Percentiles rank a stretch among this genome's conserved stretches.
Evolutionary conservation across 257 asterid species (phyloP).

Genomic region (Solanum etuberosum): DNA sequence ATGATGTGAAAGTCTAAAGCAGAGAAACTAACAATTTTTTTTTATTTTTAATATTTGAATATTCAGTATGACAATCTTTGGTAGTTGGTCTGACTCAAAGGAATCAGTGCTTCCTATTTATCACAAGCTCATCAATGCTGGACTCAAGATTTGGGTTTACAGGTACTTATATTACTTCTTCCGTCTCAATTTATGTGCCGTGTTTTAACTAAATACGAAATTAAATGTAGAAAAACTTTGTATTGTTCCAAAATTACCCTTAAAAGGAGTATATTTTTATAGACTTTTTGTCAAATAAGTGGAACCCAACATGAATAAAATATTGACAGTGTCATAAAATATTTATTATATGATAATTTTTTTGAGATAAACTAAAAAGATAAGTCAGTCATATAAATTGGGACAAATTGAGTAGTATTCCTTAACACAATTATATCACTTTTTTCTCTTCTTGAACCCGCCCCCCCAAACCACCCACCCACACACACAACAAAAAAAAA

Average conservation of each 20-base stretch:
- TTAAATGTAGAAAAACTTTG: too few relatives aligned
- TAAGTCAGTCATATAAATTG: too few relatives aligned
- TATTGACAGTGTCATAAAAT: too few relatives aligned
- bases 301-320: too few relatives aligned
- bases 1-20: neutral
- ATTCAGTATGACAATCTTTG: constrained; percentile 62
- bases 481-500: neutral
- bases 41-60: neutral
- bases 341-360: too few relatives aligned
- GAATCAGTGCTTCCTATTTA: constrained; percentile 72
- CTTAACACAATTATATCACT: neutral
- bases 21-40: neutral
- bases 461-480: neutral
- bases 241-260: neutral
- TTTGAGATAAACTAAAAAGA: neutral
- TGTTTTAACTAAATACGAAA: too few relatives aligned
- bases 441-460: neutral
- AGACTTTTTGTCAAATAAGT: neutral
- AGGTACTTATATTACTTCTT: constrained; percentile 26
- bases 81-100: constrained; percentile 42
- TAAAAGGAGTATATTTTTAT: too few relatives aligned
- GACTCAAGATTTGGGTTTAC: constrained; percentile 78
- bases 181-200: neutral
- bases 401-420: too few relatives aligned
- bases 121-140: constrained; percentile 64